Conservation (phyloP, 2,329 filamentous ascomycete genomes). For the Didymellaceae sp. region DNA sequence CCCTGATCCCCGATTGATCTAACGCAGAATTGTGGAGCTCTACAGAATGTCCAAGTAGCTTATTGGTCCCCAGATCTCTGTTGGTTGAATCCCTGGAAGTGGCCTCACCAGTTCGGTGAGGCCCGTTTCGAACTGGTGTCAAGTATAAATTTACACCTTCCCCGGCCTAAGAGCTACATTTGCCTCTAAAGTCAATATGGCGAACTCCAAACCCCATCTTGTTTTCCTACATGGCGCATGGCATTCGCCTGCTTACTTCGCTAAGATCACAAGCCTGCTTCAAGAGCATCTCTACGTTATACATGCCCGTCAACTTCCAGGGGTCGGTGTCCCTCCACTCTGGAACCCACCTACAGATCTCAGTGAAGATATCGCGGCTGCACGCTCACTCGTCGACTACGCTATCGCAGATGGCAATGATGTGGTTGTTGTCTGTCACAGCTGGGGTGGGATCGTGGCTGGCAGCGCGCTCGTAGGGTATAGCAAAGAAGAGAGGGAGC, state of each 20-base stretch:
- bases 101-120: no score
- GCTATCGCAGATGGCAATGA: constrained; percentile 50
- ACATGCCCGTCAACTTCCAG: constrained; percentile 36
- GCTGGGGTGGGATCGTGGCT: constrained; percentile 53
- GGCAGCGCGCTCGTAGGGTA: constrained; percentile 46
- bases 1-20: no score
- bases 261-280: constrained; percentile 35
- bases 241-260: constrained; percentile 44
- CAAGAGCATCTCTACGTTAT: constrained; percentile 40
- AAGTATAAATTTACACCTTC: background rate
- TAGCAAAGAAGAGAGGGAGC: constrained; percentile 42
- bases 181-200: constrained; percentile 13
- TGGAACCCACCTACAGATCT: constrained; percentile 34
- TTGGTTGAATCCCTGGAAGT: no score
- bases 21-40: no score
- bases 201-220: constrained; percentile 39
- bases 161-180: no score
- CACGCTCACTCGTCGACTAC: constrained; percentile 40
- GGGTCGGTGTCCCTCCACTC: constrained; percentile 28
- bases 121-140: background rate
- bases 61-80: no score
- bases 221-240: constrained; percentile 47
- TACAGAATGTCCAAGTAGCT: no score
- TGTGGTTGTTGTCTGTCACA: constrained; percentile 54
- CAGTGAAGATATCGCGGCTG: constrained; percentile 43